These are phyloP conservation scores for Monascus ruber DNA, from an alignment of 2,329 filamentous ascomycete species.

Conservation along the genomic window DNA sequence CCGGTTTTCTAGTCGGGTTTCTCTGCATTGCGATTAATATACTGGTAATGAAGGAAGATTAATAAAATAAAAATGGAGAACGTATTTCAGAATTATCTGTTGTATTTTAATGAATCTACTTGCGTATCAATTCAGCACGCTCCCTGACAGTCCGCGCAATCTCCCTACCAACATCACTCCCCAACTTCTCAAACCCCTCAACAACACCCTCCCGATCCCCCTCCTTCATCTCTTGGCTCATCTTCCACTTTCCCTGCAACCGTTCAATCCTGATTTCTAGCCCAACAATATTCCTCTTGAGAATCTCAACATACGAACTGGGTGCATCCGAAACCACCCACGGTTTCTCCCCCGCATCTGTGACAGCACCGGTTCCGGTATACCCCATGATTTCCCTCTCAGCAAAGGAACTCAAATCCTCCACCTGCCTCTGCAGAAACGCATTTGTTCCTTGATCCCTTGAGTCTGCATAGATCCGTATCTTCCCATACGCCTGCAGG, in stretches of 20 bases:
- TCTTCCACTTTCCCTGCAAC: constrained; percentile 54
- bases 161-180: constrained; percentile 24
- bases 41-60: no score
- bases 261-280: constrained; percentile 47
- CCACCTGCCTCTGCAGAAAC: constrained; percentile 43
- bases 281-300: constrained; percentile 50
- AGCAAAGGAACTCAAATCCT: constrained; percentile 40
- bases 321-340: constrained; percentile 54
- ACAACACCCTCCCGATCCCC: constrained; percentile 48
- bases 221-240: constrained; percentile 49
- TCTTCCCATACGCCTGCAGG: constrained; percentile 51
- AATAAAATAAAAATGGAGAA: no score
- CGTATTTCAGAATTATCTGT: not conserved
- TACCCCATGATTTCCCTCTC: constrained; percentile 50
- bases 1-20: no score
- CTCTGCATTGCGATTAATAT: no score
- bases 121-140: constrained; percentile 10
- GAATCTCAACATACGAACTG: constrained; percentile 42
- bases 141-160: constrained; percentile 26
- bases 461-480: constrained; percentile 43
- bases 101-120: not conserved
- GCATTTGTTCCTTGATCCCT: constrained; percentile 32
- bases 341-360: constrained; percentile 38
- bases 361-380: constrained; percentile 16
- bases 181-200: constrained; percentile 41